Percentiles rank a stretch among this genome's conserved stretches.
Conservation (phyloP, 2,329 filamentous ascomycete species). For the Plectosphaerella plurivora region DNA sequence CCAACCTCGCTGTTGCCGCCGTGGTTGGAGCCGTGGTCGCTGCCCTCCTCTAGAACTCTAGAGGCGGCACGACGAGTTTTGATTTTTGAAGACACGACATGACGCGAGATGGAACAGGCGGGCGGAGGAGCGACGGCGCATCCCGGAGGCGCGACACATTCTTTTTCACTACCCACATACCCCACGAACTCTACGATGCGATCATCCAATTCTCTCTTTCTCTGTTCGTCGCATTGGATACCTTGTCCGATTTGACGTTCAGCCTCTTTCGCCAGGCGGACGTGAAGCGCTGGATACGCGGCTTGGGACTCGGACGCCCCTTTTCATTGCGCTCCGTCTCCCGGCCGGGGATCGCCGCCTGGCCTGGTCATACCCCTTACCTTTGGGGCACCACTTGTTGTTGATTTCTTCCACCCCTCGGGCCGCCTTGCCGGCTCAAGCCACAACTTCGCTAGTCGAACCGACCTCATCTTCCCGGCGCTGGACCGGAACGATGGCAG, state of each 20-base stretch:
- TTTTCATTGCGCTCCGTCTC: background rate
- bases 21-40: constrained; percentile 45
- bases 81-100: background rate
- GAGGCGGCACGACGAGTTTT: background rate
- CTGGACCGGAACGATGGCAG: too few relatives aligned
- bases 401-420: too few relatives aligned
- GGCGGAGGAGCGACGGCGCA: background rate
- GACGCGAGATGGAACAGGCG: background rate
- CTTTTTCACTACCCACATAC: background rate
- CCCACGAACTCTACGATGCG: constrained; percentile 9
- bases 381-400: background rate
- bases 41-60: constrained; percentile 42
- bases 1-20: constrained; percentile 42
- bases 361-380: background rate
- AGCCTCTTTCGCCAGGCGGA: constrained; percentile 1
- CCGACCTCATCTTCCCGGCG: too few relatives aligned
- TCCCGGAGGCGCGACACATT: background rate
- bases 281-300: background rate
- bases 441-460: too few relatives aligned
- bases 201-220: constrained; percentile 7
- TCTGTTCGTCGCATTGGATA: background rate
- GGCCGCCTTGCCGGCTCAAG: too few relatives aligned
- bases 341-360: background rate
- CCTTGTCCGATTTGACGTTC: background rate
- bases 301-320: background rate